Evolutionary conservation across 1,284 basidiomycete genomes (phyloP), one percentile per base, ranked within the genome.

Genomic region (Trichosporon asahii): DNA sequence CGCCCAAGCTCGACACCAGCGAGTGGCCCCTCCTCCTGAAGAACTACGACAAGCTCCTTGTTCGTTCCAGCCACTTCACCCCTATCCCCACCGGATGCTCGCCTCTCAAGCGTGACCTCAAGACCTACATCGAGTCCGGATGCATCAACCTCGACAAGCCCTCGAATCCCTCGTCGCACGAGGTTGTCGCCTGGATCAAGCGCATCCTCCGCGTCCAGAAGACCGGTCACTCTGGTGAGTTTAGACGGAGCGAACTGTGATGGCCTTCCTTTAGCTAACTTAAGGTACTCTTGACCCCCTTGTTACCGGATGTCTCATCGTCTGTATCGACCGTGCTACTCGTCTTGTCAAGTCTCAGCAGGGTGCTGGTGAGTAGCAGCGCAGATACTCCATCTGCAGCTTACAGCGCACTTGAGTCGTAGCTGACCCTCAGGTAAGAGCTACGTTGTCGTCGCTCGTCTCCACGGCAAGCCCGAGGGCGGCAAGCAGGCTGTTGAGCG

Each of bases 311-410:
- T 99, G 97, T 84, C 84, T 99, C 73, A 98, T 99, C 80, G 97
- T 99, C 64, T 99, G 97, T 84, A 97, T 99, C 83, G 97, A 99
- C 86, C 93, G 97, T 73, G 97, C 97, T n/a, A 99, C 97, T 8
- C 88, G 97, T 77, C 87, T 99, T n/a, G 97, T 99, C 73, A 99
- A 99, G 86, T 61, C 53, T 55, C 72, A 76, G 73, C 76, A 76
- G 73, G 73, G 72, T 68, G 73, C 79, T 90, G 96, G 96, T 69
- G 57, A 61, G 57, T 61, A 61, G 9, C 8, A 44, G 49, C 49
- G 7, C 8, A n/a, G 18, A 3, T n/a, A 15, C 15, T 6, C 12
- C 18, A 5, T 3, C 55, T 15, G 27, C 25, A 29, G n/a, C n/a
- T n/a, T n/a, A n/a, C n/a, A n/a, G n/a, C n/a, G n/a, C n/a, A n/a